Base-by-base conservation (phyloP, 2,329 filamentous ascomycete genomes). In the Lasiodiplodia theobromae region DNA sequence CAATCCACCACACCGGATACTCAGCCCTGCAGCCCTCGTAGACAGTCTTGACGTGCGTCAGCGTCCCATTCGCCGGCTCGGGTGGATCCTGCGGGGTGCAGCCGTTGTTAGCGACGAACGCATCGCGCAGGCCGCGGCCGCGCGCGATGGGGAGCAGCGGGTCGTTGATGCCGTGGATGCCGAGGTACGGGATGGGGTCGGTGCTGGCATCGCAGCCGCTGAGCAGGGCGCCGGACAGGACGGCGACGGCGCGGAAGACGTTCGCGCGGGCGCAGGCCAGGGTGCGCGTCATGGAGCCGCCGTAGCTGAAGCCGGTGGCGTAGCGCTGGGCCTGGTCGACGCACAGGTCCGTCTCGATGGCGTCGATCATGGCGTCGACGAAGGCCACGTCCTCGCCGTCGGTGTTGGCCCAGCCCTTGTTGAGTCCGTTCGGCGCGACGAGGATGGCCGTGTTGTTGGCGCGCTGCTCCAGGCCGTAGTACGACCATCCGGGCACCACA, bases 291-390 rank as follows among this genome's bases (percentile, higher is more conserved):
- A 84, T 84, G 54, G 79, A 78, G 51, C 77, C 82, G 47, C 83
- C 82, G 71, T 82, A 83, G 69, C 79, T 81, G 73, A 82, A 84
- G n/a, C 82, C 82, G 1, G 81, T 81, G 31, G 81, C 76, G 73
- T 83, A 85, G 67, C 80, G 76, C 65, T 79, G 77, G 53, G 73
- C 74, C 68, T 80, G 74, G 69, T 85, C 77, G 34, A 85, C 73
- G 69, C 83, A 85, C 51, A 84, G 78, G 31, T 79, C 76, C 6
- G 72, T 70, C 69, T 82, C 77, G 37, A 83, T 73, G 11, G 74
- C 74, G 34, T 76, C 73, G 44, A 83, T 71, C 65, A 85, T 79
- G 5, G 73, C 70, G 51, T 82, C 78, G 47, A 82, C 74, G 68
- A 85, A 82, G 0, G 73, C 74, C 51, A 83, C 71, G 64, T 84